Evolutionary conservation across 1,284 basidiomycete species (phyloP).

Genomic region (Malassezia obtusa): DNA sequence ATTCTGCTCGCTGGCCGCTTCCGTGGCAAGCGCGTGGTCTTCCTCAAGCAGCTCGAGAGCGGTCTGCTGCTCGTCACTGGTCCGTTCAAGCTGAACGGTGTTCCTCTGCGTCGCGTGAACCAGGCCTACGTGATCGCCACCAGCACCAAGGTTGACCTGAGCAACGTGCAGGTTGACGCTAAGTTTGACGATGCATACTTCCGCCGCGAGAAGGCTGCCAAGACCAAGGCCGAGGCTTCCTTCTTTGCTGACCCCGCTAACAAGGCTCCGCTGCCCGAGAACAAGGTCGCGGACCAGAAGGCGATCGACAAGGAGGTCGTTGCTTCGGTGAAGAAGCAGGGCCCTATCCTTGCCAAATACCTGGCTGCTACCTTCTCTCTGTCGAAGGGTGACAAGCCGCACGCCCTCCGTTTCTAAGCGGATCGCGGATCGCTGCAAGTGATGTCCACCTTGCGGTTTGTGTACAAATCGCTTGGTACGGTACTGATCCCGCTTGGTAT

Average conservation of each 20-base stretch:
- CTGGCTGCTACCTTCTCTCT: slow-evolving; percentile 86
- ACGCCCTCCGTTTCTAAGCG: slow-evolving; percentile 70
- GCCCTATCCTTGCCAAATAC: slow-evolving; percentile 84
- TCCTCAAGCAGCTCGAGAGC: slow-evolving; percentile 89
- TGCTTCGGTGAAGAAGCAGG: slow-evolving; percentile 74
- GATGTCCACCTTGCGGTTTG: neutral
- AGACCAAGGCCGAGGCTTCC: slow-evolving; percentile 88
- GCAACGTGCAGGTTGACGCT: slow-evolving; percentile 58
- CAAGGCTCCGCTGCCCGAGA: slow-evolving; percentile 80
- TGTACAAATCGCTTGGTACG: neutral
- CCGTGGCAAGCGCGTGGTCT: slow-evolving; percentile 95
- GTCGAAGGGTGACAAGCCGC: slow-evolving; percentile 83
- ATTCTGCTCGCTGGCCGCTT: slow-evolving; percentile 97
- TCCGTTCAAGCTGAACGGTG: slow-evolving; percentile 97
- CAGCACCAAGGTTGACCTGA: slow-evolving; percentile 84
- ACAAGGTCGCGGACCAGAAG: slow-evolving; percentile 89
- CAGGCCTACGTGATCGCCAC: slow-evolving; percentile 99
- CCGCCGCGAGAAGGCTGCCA: slow-evolving; percentile 53
- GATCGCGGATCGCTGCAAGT: neutral
- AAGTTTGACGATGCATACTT: slow-evolving; percentile 95
- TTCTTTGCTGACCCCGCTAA: slow-evolving; percentile 86
- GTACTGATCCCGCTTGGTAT: neutral
- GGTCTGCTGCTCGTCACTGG: slow-evolving; percentile 92
- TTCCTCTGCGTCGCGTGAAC: slow-evolving; percentile 93
- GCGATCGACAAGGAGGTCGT: slow-evolving; percentile 71